A percentile compares a stretch with the other conserved stretches of the same genome.
phyloP scores from a whole-genome alignment of 2,329 filamentous ascomycete genomes.

The Sclerotinia nivalis region DNA sequence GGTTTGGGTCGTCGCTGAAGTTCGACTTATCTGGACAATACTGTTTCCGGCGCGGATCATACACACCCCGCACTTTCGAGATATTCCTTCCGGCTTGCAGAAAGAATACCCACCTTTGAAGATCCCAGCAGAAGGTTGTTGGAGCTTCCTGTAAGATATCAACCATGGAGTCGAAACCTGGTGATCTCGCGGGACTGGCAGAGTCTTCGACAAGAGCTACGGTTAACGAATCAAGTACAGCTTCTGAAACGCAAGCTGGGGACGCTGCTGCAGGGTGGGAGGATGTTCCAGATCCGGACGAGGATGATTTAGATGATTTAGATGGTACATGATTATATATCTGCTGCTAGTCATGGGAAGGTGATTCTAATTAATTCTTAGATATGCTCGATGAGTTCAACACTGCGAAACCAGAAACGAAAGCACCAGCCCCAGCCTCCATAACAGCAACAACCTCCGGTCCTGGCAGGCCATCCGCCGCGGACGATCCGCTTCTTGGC shows the following conservation, averaged over 20 bases:
- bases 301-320: conserved; percentile 87
- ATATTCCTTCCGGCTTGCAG: conserved; percentile 17
- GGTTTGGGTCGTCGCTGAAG: neutral
- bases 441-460: conserved; percentile 38
- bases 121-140: conserved; percentile 18
- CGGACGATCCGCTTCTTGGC: conserved; percentile 30
- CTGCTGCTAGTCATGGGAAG: neutral
- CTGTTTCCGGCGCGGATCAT: conserved; percentile 14
- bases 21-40: neutral
- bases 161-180: conserved; percentile 35
- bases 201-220: conserved; percentile 26
- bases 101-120: conserved; percentile 19
- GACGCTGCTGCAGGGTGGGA: conserved; percentile 40
- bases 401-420: conserved; percentile 57
- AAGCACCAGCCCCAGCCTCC: conserved; percentile 35
- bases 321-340: conserved; percentile 61
- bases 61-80: conserved; percentile 25
- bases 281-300: conserved; percentile 82
- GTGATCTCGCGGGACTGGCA: conserved; percentile 30
- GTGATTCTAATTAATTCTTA: conserved; percentile 41
- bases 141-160: conserved; percentile 5
- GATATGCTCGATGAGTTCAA: conserved; percentile 94
- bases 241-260: conserved; percentile 20
- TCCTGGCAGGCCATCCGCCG: conserved; percentile 31
- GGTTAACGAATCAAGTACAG: conserved; percentile 27